Evolutionary conservation across 352 stramenopile species (phyloP).

Genomic region (Phytophthora rubi): DNA sequence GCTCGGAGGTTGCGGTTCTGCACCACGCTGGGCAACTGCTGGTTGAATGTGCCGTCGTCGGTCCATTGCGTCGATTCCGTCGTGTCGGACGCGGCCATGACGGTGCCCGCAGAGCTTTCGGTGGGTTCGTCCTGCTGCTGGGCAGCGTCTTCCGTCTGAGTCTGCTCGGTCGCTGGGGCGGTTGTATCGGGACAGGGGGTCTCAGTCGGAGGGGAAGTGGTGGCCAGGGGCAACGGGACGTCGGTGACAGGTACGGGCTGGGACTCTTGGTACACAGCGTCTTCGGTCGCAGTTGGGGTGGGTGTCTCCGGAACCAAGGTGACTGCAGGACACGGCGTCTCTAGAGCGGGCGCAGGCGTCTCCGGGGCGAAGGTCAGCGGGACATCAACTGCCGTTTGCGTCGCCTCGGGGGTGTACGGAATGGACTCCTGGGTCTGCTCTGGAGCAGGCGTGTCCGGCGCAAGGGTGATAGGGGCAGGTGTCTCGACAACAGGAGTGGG

Average conservation of each 20-base stretch:
- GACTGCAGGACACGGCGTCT: slow-evolving; percentile 16
- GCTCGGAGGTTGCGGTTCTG: slow-evolving; percentile 31
- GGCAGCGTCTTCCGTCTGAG: slow-evolving; percentile 11
- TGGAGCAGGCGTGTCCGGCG: slow-evolving; percentile 23
- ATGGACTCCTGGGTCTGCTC: slow-evolving; percentile 10
- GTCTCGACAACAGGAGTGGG: slow-evolving; percentile 1
- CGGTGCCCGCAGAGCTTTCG: neutral
- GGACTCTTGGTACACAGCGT: slow-evolving; percentile 8
- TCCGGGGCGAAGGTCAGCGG: neutral
- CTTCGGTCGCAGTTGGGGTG: neutral
- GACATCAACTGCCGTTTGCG: slow-evolving; percentile 1
- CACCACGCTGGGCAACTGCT: slow-evolving; percentile 8
- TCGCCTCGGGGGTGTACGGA: slow-evolving; percentile 3
- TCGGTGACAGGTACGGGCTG: slow-evolving; percentile 19
- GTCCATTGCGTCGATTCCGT: neutral
- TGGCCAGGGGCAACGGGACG: slow-evolving; percentile 18
- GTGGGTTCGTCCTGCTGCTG: slow-evolving; percentile 16
- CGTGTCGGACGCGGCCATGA: neutral
- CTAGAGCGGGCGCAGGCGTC: slow-evolving; percentile 3
- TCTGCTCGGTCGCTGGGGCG: neutral
- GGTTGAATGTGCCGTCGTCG: slow-evolving; percentile 22
- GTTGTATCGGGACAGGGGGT: slow-evolving; percentile 17
- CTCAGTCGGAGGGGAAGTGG: slow-evolving; percentile 12
- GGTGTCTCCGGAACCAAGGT: slow-evolving; percentile 17
- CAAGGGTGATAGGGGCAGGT: slow-evolving; percentile 1